phyloP scores from a whole-genome alignment of 768 basidiomycete species.

The Rhizopogon vinicolor region DNA sequence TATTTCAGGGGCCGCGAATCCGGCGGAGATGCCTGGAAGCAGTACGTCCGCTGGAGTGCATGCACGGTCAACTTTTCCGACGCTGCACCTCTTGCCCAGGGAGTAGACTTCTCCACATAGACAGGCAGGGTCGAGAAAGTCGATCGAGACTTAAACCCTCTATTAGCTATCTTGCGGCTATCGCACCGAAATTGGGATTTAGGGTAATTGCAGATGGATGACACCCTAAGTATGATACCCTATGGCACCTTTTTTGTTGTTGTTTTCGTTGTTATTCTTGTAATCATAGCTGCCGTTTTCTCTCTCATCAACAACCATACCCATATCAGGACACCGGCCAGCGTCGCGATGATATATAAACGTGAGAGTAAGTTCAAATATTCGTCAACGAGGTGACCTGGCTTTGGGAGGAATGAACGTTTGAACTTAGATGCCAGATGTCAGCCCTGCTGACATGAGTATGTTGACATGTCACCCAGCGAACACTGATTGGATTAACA shows the following conservation, averaged over 20 bases:
- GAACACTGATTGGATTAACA: conserved; percentile 18
- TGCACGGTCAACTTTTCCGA: conserved; percentile 94
- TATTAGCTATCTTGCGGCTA: background rate
- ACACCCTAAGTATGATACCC: conserved; percentile 8
- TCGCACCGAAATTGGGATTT: conserved; percentile 5
- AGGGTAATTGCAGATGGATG: conserved; percentile 5
- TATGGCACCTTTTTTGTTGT: conserved; percentile 3
- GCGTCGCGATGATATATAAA: conserved; percentile 30
- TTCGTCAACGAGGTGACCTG: conserved; percentile 9
- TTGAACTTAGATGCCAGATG: conserved; percentile 18
- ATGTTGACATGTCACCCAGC: conserved; percentile 31
- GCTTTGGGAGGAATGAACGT: background rate
- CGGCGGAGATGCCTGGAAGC: conserved; percentile 98
- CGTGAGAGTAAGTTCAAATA: conserved; percentile 22
- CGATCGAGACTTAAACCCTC: background rate
- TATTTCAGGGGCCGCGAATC: conserved; percentile 84
- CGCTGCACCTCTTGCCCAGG: conserved; percentile 87
- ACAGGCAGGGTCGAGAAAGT: conserved; percentile 3
- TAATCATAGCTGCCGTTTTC: conserved; percentile 9
- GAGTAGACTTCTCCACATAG: conserved; percentile 71
- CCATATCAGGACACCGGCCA: conserved; percentile 23
- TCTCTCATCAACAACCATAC: conserved; percentile 8
- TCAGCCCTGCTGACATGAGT: conserved; percentile 27
- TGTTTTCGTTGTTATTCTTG: background rate
- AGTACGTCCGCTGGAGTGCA: conserved; percentile 89